These are phyloP conservation scores for Mortierella claussenii DNA, from an alignment of 192 early-diverging fungal genomes.

Conservation along the genomic window DNA sequence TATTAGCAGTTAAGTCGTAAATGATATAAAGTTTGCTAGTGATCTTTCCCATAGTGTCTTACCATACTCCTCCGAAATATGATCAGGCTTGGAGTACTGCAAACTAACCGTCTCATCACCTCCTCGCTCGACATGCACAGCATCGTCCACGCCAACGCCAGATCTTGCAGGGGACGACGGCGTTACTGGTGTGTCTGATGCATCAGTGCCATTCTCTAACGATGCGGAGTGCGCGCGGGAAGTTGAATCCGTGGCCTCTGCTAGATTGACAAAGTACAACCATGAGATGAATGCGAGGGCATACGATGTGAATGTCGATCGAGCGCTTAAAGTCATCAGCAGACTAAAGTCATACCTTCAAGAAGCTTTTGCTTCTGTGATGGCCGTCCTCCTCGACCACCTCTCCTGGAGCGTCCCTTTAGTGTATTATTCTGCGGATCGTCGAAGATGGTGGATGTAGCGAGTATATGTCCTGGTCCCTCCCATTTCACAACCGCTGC, in stretches of 20 bases:
- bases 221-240: conserved; percentile 37
- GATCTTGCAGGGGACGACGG: conserved; percentile 41
- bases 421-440: conserved; percentile 43
- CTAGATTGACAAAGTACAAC: conserved; percentile 10
- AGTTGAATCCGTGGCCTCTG: conserved; percentile 9
- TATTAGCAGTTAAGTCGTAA: not conserved
- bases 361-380: conserved; percentile 22
- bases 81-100: conserved; percentile 47
- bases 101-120: conserved; percentile 54
- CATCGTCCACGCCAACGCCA: conserved; percentile 9
- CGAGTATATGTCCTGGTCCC: conserved; percentile 47
- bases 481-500: conserved; percentile 73
- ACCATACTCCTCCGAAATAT: conserved; percentile 55
- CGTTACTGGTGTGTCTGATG: conserved; percentile 10
- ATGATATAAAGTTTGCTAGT: conserved; percentile 1
- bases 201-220: conserved; percentile 12
- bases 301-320: too few relatives aligned
- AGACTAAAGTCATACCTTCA: conserved; percentile 18
- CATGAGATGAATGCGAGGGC: too few relatives aligned
- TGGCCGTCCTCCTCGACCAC: conserved; percentile 42
- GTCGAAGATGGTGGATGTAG: conserved; percentile 43
- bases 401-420: conserved; percentile 54
- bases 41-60: conserved; percentile 8
- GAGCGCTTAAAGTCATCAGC: not conserved
- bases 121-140: conserved; percentile 42